Conservation (phyloP, 169 alveolate species). For the Plasmodium berghei region DNA sequence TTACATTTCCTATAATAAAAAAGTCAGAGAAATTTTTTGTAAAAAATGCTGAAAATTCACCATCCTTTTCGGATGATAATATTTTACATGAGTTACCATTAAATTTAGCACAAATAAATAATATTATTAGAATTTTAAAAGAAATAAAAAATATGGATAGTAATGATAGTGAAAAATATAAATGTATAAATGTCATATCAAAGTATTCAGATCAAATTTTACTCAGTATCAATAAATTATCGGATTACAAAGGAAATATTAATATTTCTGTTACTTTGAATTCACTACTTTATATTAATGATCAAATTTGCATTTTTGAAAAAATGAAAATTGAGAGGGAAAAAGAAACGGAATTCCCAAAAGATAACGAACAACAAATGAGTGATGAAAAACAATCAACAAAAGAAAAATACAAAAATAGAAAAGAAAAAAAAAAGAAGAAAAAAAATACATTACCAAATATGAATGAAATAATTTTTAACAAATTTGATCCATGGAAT, state of each 20-base stretch:
- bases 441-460: slow-evolving; percentile 6
- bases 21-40: slow-evolving; percentile 74
- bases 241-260: slow-evolving; percentile 67
- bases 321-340: slow-evolving; percentile 14
- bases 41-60: slow-evolving; percentile 56
- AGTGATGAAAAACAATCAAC: not conserved
- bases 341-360: not conserved
- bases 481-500: slow-evolving; percentile 76
- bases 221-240: slow-evolving; percentile 48
- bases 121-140: slow-evolving; percentile 58
- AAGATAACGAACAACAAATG: not conserved
- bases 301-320: slow-evolving; percentile 55
- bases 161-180: slow-evolving; percentile 33
- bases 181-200: slow-evolving; percentile 45
- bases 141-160: slow-evolving; percentile 54
- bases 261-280: slow-evolving; percentile 61
- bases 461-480: slow-evolving; percentile 69
- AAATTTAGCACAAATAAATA: slow-evolving; percentile 60
- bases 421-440: slow-evolving; percentile 49
- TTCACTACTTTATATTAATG: slow-evolving; percentile 70
- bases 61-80: slow-evolving; percentile 65
- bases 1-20: slow-evolving; percentile 73
- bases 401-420: slow-evolving; percentile 35
- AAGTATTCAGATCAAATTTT: slow-evolving; percentile 38
- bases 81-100: slow-evolving; percentile 57